Base-by-base conservation (phyloP, 805 yeast species). In the Ogataea angusta region DNA sequence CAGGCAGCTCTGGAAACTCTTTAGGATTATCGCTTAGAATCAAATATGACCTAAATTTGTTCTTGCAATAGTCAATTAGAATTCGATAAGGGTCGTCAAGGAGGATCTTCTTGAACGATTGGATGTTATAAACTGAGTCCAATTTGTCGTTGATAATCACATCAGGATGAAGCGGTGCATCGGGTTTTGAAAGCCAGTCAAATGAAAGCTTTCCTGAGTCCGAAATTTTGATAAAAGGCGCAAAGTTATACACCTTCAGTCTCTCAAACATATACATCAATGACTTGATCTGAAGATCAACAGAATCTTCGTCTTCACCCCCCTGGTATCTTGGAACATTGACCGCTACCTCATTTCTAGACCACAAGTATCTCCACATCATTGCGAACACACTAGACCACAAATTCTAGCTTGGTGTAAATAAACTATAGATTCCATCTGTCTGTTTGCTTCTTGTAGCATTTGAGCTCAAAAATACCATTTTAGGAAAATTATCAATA, bases 11-110 rank as follows among this genome's bases (percentile, higher is more conserved):
- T 15, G 27, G 62, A 21, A 66, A 53, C 40, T 68, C 66, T 18
- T 54, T 63, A 3, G 88, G 86, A 7, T 45, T 42, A 18, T 65
- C 77, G 3, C 78, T 64, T 16, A 83, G 58, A 4, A 83, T 68
- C 49, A 85, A 72, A 52, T 75, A 57, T 1, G 85, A 66, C 40
- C 91, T 65, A 57, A 80, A 82, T 59, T 76, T 75, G 65, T 83
- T 83, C 53, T 80, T 81, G 34, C 68, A 56, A 72, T 79, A 83
- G 54, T 83, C 90, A 14, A 80, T 70, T 41, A 81, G 64, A 10
- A 83, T 78, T 18, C 89, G 66, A 54, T 82, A 80, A 41, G 80
- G 81, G 57, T 82, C 86, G 10, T 62, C 47, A n/a, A 67, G 40
- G 30, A 82, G 45, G 6, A 61, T 47, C 8, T 53, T 46, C 35